These are phyloP conservation scores for Przewalskia tangutica DNA, from an alignment of 257 asterid species.

Conservation along the genomic window DNA sequence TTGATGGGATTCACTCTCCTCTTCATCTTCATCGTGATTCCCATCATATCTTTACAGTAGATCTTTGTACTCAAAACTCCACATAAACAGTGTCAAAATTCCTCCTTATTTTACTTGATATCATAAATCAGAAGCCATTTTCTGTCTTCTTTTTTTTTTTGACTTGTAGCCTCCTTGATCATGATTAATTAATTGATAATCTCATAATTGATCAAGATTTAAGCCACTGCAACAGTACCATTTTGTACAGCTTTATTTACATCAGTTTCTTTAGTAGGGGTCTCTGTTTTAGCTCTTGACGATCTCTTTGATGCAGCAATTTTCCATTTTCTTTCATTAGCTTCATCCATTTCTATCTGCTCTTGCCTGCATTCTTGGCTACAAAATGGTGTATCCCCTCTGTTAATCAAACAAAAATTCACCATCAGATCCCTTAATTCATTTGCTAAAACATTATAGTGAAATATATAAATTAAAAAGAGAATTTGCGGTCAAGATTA, in stretches of 20 bases:
- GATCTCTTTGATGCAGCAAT: constrained; percentile 51
- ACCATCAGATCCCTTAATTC: background rate
- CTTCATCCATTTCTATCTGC: constrained; percentile 89
- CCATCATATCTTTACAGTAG: constrained; percentile 4
- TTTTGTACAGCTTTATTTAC: constrained; percentile 44
- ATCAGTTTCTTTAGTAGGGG: constrained; percentile 39
- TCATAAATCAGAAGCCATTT: background rate
- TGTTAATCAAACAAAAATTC: constrained; percentile 19
- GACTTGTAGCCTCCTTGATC: background rate
- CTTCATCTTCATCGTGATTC: background rate
- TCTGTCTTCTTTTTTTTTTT: background rate
- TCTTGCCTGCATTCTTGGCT: constrained; percentile 93
- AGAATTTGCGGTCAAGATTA: background rate
- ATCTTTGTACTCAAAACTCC: background rate
- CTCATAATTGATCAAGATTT: background rate
- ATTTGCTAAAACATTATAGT: too few species aligned
- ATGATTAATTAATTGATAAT: background rate
- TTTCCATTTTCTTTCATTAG: constrained; percentile 53
- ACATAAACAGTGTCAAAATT: background rate
- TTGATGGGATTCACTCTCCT: background rate
- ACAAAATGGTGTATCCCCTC: constrained; percentile 89
- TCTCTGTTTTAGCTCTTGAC: constrained; percentile 15
- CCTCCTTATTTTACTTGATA: background rate
- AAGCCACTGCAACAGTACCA: constrained; percentile 70
- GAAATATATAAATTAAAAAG: too few species aligned